A percentile compares a stretch with the other conserved stretches of the same genome.
Evolutionary conservation across 805 yeast genomes (phyloP).

Genomic region (Pichia insulana): DNA sequence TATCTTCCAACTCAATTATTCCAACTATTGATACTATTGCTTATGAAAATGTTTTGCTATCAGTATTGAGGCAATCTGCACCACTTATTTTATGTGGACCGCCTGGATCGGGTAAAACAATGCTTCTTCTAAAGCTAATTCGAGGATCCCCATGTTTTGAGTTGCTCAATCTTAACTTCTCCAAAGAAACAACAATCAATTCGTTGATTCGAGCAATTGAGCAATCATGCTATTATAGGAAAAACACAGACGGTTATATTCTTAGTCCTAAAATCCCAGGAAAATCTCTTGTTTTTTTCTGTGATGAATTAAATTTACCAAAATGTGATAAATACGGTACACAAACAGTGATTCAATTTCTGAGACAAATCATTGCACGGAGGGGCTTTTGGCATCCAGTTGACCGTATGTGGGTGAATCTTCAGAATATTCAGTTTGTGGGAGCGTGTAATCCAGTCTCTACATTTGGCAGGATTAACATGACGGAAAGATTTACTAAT

Average conservation of each 20-base stretch:
- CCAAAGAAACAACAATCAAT: conserved; percentile 65
- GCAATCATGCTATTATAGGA: conserved; percentile 58
- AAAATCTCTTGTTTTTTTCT: conserved; percentile 71
- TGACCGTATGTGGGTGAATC: conserved; percentile 55
- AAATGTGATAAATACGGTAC: conserved; percentile 62
- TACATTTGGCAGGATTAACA: conserved; percentile 60
- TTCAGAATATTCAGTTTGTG: conserved; percentile 68
- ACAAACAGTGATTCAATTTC: conserved; percentile 58
- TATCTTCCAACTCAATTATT: conserved; percentile 54
- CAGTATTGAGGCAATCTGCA: conserved; percentile 44
- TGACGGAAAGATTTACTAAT: conserved; percentile 56
- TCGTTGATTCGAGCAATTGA: conserved; percentile 57
- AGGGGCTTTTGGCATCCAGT: conserved; percentile 68
- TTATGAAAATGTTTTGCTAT: conserved; percentile 53
- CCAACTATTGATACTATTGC: conserved; percentile 73
- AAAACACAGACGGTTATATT: conserved; percentile 40
- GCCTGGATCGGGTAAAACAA: conserved; percentile 95
- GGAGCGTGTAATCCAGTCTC: conserved; percentile 93
- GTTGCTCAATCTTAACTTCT: conserved; percentile 66
- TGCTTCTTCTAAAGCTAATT: conserved; percentile 70
- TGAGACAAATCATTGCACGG: conserved; percentile 67
- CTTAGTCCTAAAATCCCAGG: conserved; percentile 55
- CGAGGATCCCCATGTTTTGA: conserved; percentile 49
- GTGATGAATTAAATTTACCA: conserved; percentile 89
- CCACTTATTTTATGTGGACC: conserved; percentile 85